phyloP scores from a whole-genome alignment of 148 eudicot genomes.

The Rhododendron molle region DNA sequence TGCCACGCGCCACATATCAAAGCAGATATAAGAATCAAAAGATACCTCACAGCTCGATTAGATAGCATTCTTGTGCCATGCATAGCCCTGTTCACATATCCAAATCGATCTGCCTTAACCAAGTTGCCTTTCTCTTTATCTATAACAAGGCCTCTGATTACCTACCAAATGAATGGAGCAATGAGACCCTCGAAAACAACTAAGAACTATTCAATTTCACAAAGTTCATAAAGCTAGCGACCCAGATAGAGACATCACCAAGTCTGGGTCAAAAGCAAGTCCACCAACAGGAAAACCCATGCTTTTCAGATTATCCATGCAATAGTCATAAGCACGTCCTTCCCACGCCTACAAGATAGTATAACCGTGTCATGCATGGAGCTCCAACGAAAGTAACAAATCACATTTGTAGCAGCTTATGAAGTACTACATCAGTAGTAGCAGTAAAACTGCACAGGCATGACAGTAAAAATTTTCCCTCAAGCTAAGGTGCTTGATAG shows the following conservation, averaged over 20 bases:
- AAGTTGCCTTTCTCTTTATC: slow-evolving; percentile 96
- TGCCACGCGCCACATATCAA: not conserved
- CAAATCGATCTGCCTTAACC: slow-evolving; percentile 96
- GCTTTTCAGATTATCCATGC: slow-evolving; percentile 75
- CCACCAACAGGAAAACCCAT: slow-evolving; percentile 98
- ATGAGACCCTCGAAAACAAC: slow-evolving; percentile 10
- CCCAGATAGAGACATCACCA: slow-evolving; percentile 42
- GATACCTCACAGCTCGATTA: slow-evolving; percentile 80
- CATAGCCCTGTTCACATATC: slow-evolving; percentile 96
- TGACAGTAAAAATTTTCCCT: not conserved
- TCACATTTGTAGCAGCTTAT: slow-evolving; percentile 5
- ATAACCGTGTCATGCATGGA: not conserved
- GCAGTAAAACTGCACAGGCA: not conserved
- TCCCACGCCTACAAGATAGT: slow-evolving; percentile 79
- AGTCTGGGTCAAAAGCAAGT: slow-evolving; percentile 88
- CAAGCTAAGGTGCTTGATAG: not conserved
- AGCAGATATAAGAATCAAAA: slow-evolving; percentile 8
- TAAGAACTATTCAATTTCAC: not conserved
- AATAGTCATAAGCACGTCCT: slow-evolving; percentile 98
- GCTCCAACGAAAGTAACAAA: slow-evolving; percentile 6
- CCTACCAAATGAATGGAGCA: slow-evolving; percentile 41
- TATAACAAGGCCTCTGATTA: slow-evolving; percentile 95
- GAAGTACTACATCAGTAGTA: not conserved
- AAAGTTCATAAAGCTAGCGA: not conserved
- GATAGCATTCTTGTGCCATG: slow-evolving; percentile 94